Base-by-base conservation (phyloP, 352 stramenopile genomes). In the Phytophthora ramorum region DNA sequence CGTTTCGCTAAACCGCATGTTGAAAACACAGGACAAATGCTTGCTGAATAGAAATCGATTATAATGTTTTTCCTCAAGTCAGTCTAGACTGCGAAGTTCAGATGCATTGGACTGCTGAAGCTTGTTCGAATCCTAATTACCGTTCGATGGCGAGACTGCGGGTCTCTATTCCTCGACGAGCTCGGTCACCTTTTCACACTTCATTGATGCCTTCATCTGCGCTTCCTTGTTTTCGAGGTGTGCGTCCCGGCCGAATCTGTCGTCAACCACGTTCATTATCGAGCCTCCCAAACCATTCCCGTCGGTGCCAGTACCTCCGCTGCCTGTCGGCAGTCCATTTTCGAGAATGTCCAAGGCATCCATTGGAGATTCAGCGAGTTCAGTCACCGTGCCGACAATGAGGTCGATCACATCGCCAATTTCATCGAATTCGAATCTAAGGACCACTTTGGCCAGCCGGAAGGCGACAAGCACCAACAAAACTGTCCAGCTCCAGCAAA, bases 211-310 rank as follows among this genome's bases (percentile, higher is more conserved):
- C 44, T 61, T 12, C 9, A 53, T 14, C 20, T 51, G 26, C 9
- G 54, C 54, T 45, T 43, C 34, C 54, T 43, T 52, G 30, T 61
- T 61, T 10, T 61, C 41, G 19, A 53, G 41, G 30, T 41, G 54
- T 44, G 35, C 37, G 1, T 48, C 38, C 7, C 48, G 44, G 2
- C 48, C 16, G 37, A 37, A 47, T 24, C 24, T 48, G 37, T 40
- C 48, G 16, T 28, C 47, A 7, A 35, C 22, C 8, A 14, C 37
- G 22, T 58, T 48, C 13, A 57, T 34, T 24, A 48, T 19, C 7
- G 20, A n/a, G 2, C 24, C 24, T 4, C 24, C 16, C 26, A 20
- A 8, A 48, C 32, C 9, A 9, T 58, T 37, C 1, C 22, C 14
- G 8, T 17, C 40, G 22, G 16, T 22, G 20, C 17, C 53, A 32